These are phyloP conservation scores for Colletotrichum camelliae DNA, from an alignment of 2,329 filamentous ascomycete genomes.

Conservation along the genomic window DNA sequence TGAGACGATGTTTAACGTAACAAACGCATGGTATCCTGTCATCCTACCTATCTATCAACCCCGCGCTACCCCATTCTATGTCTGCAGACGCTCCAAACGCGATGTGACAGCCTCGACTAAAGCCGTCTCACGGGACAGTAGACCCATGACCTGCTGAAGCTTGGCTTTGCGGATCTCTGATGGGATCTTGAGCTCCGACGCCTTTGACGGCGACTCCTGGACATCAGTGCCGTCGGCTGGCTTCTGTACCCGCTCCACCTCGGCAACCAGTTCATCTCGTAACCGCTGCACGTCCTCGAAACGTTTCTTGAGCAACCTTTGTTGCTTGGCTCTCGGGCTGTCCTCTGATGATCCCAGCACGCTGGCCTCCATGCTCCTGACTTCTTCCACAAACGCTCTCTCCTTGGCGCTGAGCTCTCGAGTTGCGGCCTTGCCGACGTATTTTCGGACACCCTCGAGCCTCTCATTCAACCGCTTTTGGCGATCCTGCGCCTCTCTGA, in stretches of 20 bases:
- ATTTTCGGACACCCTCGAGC: slow-evolving; percentile 62
- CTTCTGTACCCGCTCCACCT: slow-evolving; percentile 51
- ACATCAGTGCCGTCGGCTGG: slow-evolving; percentile 24
- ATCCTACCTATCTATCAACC: not conserved
- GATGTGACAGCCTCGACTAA: slow-evolving; percentile 71
- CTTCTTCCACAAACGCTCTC: slow-evolving; percentile 50
- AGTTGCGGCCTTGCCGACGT: slow-evolving; percentile 45
- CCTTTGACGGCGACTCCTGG: slow-evolving; percentile 35
- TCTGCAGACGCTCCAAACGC: slow-evolving; percentile 63
- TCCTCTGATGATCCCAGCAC: slow-evolving; percentile 37
- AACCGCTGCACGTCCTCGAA: slow-evolving; percentile 61
- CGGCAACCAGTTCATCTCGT: slow-evolving; percentile 56
- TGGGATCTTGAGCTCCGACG: slow-evolving; percentile 56
- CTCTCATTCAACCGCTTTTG: slow-evolving; percentile 63
- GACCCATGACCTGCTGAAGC: slow-evolving; percentile 65
- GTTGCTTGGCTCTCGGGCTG: slow-evolving; percentile 4
- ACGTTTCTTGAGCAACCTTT: slow-evolving; percentile 59
- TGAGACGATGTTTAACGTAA: not conserved
- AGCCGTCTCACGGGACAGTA: slow-evolving; percentile 71
- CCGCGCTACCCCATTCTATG: not conserved
- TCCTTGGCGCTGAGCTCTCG: slow-evolving; percentile 51
- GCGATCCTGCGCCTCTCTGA: slow-evolving; percentile 58
- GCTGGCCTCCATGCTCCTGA: slow-evolving; percentile 59
- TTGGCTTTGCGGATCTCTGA: slow-evolving; percentile 67
- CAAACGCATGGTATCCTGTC: not conserved